Conservation (phyloP, 2,329 filamentous ascomycete genomes). For the Penicillium janthinellum region DNA sequence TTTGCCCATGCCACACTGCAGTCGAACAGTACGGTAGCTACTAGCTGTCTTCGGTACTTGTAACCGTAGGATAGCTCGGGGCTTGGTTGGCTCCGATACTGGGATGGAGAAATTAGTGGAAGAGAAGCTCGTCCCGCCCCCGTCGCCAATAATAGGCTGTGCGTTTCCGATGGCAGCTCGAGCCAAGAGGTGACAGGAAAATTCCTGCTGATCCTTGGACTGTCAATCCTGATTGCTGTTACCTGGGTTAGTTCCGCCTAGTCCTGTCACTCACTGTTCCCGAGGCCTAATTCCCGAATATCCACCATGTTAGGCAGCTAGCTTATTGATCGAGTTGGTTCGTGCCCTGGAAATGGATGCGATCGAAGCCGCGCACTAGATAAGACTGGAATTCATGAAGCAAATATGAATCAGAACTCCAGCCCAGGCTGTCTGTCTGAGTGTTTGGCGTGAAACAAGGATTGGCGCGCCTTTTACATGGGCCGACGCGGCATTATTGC, state of each 20-base stretch:
- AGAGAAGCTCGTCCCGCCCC: neutral
- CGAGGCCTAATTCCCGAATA: neutral
- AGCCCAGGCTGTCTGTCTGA: too few relatives aligned
- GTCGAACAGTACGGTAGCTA: too few relatives aligned
- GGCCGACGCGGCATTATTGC: neutral
- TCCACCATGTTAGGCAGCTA: neutral
- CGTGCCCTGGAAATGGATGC: neutral
- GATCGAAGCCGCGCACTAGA: neutral
- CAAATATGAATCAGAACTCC: neutral
- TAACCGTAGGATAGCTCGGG: neutral
- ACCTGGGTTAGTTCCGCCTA: neutral
- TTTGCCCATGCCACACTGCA: constrained; percentile 1
- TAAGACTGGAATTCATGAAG: neutral
- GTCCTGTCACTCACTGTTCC: neutral
- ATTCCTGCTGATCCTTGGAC: neutral
- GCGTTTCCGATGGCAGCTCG: constrained; percentile 8
- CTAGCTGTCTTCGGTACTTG: too few relatives aligned
- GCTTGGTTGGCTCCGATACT: neutral
- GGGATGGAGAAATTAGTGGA: neutral
- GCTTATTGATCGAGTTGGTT: neutral
- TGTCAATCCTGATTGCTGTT: neutral
- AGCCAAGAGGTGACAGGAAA: neutral
- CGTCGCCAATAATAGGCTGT: constrained; percentile 1
- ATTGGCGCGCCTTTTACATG: constrained; percentile 7
- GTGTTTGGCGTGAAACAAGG: neutral